These are phyloP conservation scores for Diaporthe amygdali DNA, from an alignment of 2,329 filamentous ascomycete species.

Conservation along the genomic window DNA sequence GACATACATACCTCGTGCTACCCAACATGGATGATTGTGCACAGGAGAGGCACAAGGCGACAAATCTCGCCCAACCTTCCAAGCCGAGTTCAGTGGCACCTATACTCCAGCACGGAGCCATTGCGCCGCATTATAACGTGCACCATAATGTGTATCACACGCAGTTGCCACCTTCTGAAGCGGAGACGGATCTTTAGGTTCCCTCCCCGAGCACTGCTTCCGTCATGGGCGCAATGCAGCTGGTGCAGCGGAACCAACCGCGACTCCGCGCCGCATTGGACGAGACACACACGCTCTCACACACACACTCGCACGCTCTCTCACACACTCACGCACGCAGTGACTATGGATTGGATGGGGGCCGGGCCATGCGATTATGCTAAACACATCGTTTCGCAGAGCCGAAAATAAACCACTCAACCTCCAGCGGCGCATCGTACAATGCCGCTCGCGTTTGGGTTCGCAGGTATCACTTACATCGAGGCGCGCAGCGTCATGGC, in stretches of 20 bases:
- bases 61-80: conserved; percentile 20
- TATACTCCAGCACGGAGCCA: neutral
- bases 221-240: conserved; percentile 3
- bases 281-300: neutral
- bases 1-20: conserved; percentile 23
- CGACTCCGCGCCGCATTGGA: conserved; percentile 13
- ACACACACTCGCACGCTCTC: neutral
- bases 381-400: neutral
- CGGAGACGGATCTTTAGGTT: neutral
- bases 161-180: conserved; percentile 7
- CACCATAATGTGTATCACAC: conserved; percentile 5
- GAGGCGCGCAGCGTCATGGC: neutral
- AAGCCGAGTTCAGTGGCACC: conserved; percentile 16
- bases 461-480: neutral
- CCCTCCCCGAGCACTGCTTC: neutral
- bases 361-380: conserved; percentile 5
- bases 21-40: conserved; percentile 21
- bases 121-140: conserved; percentile 9
- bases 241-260: conserved; percentile 4
- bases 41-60: conserved; percentile 24
- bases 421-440: neutral
- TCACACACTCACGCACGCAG: neutral
- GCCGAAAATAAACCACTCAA: neutral
- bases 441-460: neutral
- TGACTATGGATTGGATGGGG: neutral